These are phyloP conservation scores for Aspergillus sclerotiicarbonarius DNA, from an alignment of 495 filamentous ascomycete genomes.

Conservation along the genomic window DNA sequence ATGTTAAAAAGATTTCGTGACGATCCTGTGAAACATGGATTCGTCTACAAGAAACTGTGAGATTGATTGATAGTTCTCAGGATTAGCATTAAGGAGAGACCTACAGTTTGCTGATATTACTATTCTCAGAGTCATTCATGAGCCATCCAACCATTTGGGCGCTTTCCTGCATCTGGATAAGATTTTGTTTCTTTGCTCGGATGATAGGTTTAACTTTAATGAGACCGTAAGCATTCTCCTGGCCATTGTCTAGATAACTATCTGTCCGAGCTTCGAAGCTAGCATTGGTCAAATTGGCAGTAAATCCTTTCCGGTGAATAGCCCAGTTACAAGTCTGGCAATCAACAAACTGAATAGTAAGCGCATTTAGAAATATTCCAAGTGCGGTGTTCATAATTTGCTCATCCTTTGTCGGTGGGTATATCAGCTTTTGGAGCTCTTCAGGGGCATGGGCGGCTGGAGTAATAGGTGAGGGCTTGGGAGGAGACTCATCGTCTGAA, in stretches of 20 bases:
- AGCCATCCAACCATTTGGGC: slow-evolving; percentile 17
- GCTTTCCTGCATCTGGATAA: slow-evolving; percentile 12
- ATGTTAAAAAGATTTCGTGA: slow-evolving; percentile 14
- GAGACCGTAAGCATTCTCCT: background rate
- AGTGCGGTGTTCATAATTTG: slow-evolving; percentile 19
- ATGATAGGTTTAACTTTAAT: slow-evolving; percentile 12
- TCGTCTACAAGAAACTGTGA: slow-evolving; percentile 6
- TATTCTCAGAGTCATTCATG: background rate
- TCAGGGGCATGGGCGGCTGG: slow-evolving; percentile 1
- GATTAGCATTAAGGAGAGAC: background rate
- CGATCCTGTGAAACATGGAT: slow-evolving; percentile 17
- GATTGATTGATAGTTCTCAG: background rate
- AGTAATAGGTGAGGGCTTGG: background rate
- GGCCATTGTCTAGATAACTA: slow-evolving; percentile 10
- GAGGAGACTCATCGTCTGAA: background rate
- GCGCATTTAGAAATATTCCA: slow-evolving; percentile 6
- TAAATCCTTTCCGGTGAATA: slow-evolving; percentile 3
- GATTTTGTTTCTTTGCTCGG: background rate
- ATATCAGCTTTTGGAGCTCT: background rate
- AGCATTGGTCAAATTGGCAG: slow-evolving; percentile 1
- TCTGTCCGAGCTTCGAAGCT: slow-evolving; percentile 14
- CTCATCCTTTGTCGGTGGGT: slow-evolving; percentile 10
- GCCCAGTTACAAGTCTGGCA: background rate
- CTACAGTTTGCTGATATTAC: background rate
- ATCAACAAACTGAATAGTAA: background rate